phyloP scores from a whole-genome alignment of 2,329 filamentous ascomycete species.

The Talaromyces sp. region DNA sequence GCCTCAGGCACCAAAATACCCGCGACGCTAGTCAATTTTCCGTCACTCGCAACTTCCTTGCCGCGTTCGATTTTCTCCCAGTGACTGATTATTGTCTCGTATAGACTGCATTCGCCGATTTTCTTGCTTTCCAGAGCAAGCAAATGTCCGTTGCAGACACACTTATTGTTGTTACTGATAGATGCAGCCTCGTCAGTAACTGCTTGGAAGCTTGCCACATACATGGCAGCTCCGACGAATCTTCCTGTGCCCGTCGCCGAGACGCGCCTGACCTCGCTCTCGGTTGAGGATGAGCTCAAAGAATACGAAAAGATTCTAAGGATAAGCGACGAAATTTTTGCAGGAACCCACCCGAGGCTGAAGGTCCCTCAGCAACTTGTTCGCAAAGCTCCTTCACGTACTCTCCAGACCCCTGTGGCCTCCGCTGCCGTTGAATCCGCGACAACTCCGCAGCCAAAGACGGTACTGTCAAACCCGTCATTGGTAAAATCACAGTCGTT shows the following conservation, averaged over 20 bases:
- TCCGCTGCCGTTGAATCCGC: conserved; percentile 16
- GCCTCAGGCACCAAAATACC: neutral
- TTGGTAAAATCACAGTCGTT: conserved; percentile 11
- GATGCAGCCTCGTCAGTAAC: conserved; percentile 5
- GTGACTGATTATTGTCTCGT: neutral
- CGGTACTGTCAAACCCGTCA: conserved; percentile 11
- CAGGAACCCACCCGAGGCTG: conserved; percentile 60
- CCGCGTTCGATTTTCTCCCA: neutral
- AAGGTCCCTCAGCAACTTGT: conserved; percentile 51
- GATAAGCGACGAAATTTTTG: conserved; percentile 73
- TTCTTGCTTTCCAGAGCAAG: neutral
- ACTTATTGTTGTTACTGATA: neutral
- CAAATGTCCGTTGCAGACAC: neutral
- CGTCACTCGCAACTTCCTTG: neutral
- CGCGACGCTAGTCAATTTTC: neutral
- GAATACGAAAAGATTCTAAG: conserved; percentile 76
- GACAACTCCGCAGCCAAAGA: conserved; percentile 14
- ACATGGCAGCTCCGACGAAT: conserved; percentile 12
- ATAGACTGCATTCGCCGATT: neutral
- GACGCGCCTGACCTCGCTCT: conserved; percentile 21
- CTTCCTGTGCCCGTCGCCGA: conserved; percentile 27
- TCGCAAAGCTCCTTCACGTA: conserved; percentile 33
- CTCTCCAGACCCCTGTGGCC: conserved; percentile 25
- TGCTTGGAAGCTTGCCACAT: conserved; percentile 3
- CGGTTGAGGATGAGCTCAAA: conserved; percentile 52